Evolutionary conservation across 1,284 basidiomycete species (phyloP).

Genomic region (Leccinum angustisporum): DNA sequence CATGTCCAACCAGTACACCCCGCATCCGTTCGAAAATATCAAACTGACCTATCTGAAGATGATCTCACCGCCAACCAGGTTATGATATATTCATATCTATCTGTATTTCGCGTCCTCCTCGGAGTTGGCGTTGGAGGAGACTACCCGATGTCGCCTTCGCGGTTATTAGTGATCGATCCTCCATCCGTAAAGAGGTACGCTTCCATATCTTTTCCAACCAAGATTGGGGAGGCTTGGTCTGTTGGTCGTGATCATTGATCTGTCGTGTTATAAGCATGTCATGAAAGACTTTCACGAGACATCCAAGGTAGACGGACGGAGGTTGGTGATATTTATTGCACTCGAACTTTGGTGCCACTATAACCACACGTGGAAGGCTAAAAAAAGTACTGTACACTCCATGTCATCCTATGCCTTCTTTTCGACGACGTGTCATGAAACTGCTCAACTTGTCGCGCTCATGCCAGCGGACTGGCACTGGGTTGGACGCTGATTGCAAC

Average conservation of each 20-base stretch:
- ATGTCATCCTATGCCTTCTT: neutral
- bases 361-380: conserved; percentile 16
- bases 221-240: conserved; percentile 72
- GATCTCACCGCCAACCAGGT: conserved; percentile 43
- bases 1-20: conserved; percentile 44
- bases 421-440: neutral
- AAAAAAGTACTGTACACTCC: too few relatives aligned
- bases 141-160: conserved; percentile 64
- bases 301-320: conserved; percentile 66
- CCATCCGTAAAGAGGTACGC: conserved; percentile 66
- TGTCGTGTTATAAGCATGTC: conserved; percentile 71
- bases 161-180: conserved; percentile 66
- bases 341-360: neutral
- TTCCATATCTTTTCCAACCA: conserved; percentile 79
- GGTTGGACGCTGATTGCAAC: neutral
- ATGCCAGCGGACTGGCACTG: neutral
- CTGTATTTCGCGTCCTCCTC: conserved; percentile 67
- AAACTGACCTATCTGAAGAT: conserved; percentile 25
- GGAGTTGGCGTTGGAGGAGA: conserved; percentile 81
- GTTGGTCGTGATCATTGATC: conserved; percentile 70
- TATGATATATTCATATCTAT: conserved; percentile 64
- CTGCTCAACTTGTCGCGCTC: neutral
- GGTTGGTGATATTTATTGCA: conserved; percentile 37
- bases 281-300: conserved; percentile 53
- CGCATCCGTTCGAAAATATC: neutral